These are phyloP conservation scores for Blastomyces silverae DNA, from an alignment of 2,329 filamentous ascomycete species.

Conservation along the genomic window DNA sequence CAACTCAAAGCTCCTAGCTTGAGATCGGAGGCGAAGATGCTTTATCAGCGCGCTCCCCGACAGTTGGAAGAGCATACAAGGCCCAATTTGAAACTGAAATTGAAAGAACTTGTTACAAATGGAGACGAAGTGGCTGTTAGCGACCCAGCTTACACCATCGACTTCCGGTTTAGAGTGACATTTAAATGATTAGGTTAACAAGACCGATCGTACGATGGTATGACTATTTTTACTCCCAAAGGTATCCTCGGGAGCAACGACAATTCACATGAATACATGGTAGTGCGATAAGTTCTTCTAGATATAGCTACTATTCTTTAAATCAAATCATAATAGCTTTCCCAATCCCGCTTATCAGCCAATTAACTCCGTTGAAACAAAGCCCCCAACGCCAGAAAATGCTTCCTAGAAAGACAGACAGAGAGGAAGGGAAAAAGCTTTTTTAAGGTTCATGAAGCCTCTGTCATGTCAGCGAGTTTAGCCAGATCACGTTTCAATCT, in stretches of 20 bases:
- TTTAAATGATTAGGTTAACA: slow-evolving; percentile 33
- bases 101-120: slow-evolving; percentile 67
- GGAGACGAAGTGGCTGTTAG: slow-evolving; percentile 89
- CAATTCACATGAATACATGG: not conserved
- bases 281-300: not conserved
- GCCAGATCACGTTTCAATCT: slow-evolving; percentile 42
- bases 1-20: slow-evolving; percentile 93
- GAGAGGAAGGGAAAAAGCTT: slow-evolving; percentile 14
- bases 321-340: slow-evolving; percentile 8
- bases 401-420: slow-evolving; percentile 28
- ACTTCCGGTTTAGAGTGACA: slow-evolving; percentile 55
- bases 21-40: slow-evolving; percentile 68
- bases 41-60: slow-evolving; percentile 83
- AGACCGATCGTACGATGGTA: not conserved
- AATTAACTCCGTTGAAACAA: slow-evolving; percentile 4
- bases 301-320: not conserved
- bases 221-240: not conserved
- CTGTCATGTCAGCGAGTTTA: slow-evolving; percentile 36
- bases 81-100: slow-evolving; percentile 70
- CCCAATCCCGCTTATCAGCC: slow-evolving; percentile 5
- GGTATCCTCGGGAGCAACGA: not conserved
- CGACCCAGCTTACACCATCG: slow-evolving; percentile 77
- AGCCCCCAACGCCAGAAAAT: slow-evolving; percentile 35
- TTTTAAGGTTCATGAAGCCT: slow-evolving; percentile 17
- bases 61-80: slow-evolving; percentile 78